Base-by-base conservation (phyloP, 352 stramenopile species). In the Saprolegnia diclina region DNA sequence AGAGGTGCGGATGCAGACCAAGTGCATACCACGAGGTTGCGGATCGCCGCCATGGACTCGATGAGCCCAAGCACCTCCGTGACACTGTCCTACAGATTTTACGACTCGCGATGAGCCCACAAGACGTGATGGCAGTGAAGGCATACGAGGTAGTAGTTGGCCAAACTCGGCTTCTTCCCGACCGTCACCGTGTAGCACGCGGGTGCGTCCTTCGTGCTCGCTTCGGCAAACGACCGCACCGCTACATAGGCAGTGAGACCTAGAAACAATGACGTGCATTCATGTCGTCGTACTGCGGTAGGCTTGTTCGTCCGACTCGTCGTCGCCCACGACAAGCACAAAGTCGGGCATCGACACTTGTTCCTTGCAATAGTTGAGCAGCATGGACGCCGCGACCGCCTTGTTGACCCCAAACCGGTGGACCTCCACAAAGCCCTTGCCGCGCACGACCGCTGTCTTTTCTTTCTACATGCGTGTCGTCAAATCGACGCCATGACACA, bases 111-210 rank as follows among this genome's bases (percentile, higher is more conserved):
- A 9, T 59, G 42, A 40, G 5, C 19, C 21, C 2, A 35, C 19
- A 40, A 45, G 24, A 40, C 22, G 4, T 14, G 4, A 6, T 16
- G 22, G 19, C 32, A 22, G 38, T 11, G 45, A 42, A 4, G 7
- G 11, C 19, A 19, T 71, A 90, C 82, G 65, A 99, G 78, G 72
- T 98, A 99, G 71, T 84, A 97, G 45, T 96, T 88, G n/a, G 97
- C 97, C 48, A 83, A 85, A 73, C 90, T 98, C 0, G 96, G 97
- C 73, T 99, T 99, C 80, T 98, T 98, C 0, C 97, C 97, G 3
- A 99, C 94, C 0, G 96, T 99, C 68, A 89, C 96, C 0, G 96
- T 98, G 65, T 59, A 97, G 90, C 6, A 94, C 95, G 72, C 61
- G 83, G 64, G 1, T 82, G 45, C 22, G 67, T 48, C 4, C 72